Base-by-base conservation (phyloP, 192 early-diverging fungal species). In the Polychytrium aggregatum region DNA sequence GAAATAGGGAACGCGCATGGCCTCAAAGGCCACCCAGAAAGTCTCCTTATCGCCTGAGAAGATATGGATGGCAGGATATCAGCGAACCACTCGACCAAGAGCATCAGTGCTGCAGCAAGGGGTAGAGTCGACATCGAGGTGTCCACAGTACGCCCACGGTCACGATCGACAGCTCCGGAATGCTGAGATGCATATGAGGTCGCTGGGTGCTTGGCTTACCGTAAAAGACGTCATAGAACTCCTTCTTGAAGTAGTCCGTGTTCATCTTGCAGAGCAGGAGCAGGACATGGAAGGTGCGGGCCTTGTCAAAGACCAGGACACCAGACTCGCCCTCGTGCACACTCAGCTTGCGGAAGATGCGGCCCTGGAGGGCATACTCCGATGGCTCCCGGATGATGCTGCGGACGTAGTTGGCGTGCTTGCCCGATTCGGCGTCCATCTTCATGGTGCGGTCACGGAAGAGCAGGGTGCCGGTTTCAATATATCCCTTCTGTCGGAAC, bases 21-120 rank as follows among this genome's bases (percentile, higher is more conserved):
- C 65, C 53, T 81, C 80, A 37, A 66, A 70, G 1, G 74, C 79
- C 13, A 69, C 55, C 82, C 82, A 84, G 35, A 79, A 84, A 1
- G 81, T 76, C 52, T 84, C 82, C 60, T 84, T 84, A 60, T 84
- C 82, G 18, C 82, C 63, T 46, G 38, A 34, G 17, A 49, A 37
- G 35, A 30, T 16, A 30, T 13, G 3, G 27, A 47, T 18, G 37
- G 18, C 24, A 22, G 34, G 6, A 45, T 18, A 42, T 1, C 4
- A 27, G 2, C 27, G 39, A 40, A 40, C 34, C 28, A 13, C 25
- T 53, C 45, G 42, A 45, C 52, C 43, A 53, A 53, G 9, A 53
- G 31, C 52, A 53, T 53, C 26, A 53, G 22, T 17, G 52, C 43
- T 5, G 52, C 52, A 20, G 43, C n/a, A n/a, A n/a, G n/a, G n/a